Base-by-base conservation (phyloP, 306 rosid genomes). In the Acacia confusa region DNA sequence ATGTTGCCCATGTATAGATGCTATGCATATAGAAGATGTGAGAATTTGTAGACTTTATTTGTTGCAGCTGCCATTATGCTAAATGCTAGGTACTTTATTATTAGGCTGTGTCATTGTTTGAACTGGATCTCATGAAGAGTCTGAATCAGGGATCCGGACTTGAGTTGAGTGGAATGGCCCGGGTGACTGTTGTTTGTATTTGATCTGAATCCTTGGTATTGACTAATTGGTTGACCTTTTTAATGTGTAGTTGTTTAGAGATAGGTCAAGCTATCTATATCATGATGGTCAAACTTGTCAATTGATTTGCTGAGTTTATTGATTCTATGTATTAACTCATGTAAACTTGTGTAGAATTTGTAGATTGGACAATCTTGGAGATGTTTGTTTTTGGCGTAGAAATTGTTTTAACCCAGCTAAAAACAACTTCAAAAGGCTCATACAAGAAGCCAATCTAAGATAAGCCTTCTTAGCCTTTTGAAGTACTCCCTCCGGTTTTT, bases 91-190 rank as follows among this genome's bases (percentile, higher is more conserved):
- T 47, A 30, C 16, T 32, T 32, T n/a, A n/a, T 40, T 57, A 7
- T 25, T 11, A 57, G 70, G 70, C 28, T 25, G n/a, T 76, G 71
- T 76, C 34, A n/a, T 20, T 30, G 22, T 60, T 67, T 48, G 45
- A 60, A 53, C 74, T 22, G 32, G 74, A 22, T 69, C 3, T 69
- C 74, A 20, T 40, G 52, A n/a, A 69, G 50, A 69, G 74, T 69
- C 10, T 40, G 52, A 69, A 69, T 40, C 32, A n/a, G 52, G 30
- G 52, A 69, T 69, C 4, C 41, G 17, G 74, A 57, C 28, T 7
- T 28, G 34, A 16, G 44, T 74, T 34, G 36, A 27, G 32, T 34
- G 34, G 52, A 27, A 55, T 55, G 68, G 45, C 27, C 38, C 19
- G 22, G 9, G 52, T 36, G 52, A 28, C 28, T 7, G 32, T 27